Conservation (phyloP, 2,329 filamentous ascomycete species). For the Colletotrichum navitas region DNA sequence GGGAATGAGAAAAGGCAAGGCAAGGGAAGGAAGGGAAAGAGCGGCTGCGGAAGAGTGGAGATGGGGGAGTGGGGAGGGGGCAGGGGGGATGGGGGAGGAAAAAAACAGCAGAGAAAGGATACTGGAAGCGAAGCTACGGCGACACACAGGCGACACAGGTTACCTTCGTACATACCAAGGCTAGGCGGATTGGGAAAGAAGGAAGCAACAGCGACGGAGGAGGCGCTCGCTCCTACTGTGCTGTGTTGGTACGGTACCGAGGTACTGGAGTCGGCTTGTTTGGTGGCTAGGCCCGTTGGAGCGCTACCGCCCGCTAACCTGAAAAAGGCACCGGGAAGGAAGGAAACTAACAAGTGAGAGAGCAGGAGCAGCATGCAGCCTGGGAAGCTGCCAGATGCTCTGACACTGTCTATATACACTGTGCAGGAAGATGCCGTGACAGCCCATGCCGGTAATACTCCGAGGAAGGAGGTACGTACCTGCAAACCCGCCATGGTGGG, state of each 20-base stretch:
- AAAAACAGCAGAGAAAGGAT: not conserved
- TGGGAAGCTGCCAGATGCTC: not conserved
- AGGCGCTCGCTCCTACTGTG: not conserved
- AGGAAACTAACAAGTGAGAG: not conserved
- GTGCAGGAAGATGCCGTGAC: constrained; percentile 2
- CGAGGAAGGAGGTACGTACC: not conserved
- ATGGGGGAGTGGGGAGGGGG: not conserved
- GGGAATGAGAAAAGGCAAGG: constrained; percentile 10
- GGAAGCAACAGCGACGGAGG: not conserved
- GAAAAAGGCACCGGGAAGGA: not conserved
- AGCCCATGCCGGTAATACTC: not conserved
- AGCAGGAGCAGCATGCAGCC: not conserved
- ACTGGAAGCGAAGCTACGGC: not conserved
- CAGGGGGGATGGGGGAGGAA: not conserved
- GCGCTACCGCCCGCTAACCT: not conserved
- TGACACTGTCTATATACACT: constrained; percentile 1
- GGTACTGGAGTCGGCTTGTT: constrained; percentile 6
- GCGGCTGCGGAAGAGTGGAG: constrained; percentile 7
- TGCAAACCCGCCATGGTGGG: too few species aligned
- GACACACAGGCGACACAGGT: not conserved
- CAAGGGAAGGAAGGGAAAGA: constrained; percentile 15
- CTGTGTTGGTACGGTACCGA: not conserved
- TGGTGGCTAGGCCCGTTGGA: not conserved
- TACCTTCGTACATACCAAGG: too few species aligned
- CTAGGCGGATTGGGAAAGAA: not conserved